Evolutionary conservation across 805 yeast species (phyloP).

Genomic region (Yueomyces sinensis): DNA sequence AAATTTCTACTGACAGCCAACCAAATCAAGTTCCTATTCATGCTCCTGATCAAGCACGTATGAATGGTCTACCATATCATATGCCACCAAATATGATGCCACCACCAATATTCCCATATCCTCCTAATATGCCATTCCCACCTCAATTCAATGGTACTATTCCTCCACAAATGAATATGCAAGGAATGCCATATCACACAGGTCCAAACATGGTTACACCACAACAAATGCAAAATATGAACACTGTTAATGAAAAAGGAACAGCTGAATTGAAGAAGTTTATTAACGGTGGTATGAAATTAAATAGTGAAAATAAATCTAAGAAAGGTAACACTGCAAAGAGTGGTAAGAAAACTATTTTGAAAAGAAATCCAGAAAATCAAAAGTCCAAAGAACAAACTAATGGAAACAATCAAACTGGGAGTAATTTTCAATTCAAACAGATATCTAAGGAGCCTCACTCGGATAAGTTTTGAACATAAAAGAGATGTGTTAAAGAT

Average conservation of each 20-base stretch:
- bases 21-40: background rate
- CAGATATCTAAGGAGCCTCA: no score
- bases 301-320: background rate
- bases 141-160: conserved; percentile 1
- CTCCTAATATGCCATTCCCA: conserved; percentile 7
- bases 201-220: background rate
- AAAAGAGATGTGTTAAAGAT: no score
- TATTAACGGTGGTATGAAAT: conserved; percentile 2
- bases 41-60: conserved; percentile 1
- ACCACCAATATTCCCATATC: conserved; percentile 6
- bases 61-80: conserved; percentile 16
- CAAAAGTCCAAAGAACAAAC: no score
- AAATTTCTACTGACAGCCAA: conserved; percentile 9
- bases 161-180: conserved; percentile 1
- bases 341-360: no score
- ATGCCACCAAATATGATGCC: conserved; percentile 12
- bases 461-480: no score
- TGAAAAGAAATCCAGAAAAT: no score
- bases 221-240: conserved; percentile 1
- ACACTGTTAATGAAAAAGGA: conserved; percentile 5
- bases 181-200: conserved; percentile 1
- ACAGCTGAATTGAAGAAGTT: conserved; percentile 4
- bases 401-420: no score
- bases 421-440: no score
- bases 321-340: no score